Evolutionary conservation across 2,329 filamentous ascomycete species (phyloP).

Genomic region (Rhynchosporium agropyri): DNA sequence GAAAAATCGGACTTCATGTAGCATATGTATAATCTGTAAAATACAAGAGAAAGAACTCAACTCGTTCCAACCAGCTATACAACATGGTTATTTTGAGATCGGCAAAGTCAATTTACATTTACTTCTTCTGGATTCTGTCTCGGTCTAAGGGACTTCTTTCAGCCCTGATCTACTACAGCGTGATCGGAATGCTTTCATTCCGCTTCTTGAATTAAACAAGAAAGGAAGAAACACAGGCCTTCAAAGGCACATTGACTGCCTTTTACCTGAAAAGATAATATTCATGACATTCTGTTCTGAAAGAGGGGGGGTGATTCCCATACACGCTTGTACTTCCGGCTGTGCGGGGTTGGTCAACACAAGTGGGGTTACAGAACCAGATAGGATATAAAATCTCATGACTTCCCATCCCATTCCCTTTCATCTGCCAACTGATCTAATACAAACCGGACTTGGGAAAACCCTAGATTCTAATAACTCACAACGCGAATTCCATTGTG

Average conservation of each 20-base stretch:
- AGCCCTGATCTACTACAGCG: too few species aligned
- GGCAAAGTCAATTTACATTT: too few species aligned
- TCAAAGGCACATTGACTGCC: background rate
- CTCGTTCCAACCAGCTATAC: constrained; percentile 15
- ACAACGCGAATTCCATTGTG: background rate
- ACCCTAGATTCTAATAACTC: too few species aligned
- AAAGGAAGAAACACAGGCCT: background rate
- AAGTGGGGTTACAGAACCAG: background rate
- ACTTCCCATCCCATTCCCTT: background rate
- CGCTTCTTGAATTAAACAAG: background rate
- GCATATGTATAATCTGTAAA: constrained; percentile 23
- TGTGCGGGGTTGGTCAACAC: background rate
- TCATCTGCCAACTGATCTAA: background rate
- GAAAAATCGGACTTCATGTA: constrained; percentile 27
- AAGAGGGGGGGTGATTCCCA: background rate
- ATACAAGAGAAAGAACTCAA: constrained; percentile 28
- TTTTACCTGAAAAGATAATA: background rate
- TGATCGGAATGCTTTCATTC: background rate
- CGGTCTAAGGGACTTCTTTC: too few species aligned
- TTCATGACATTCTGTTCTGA: background rate
- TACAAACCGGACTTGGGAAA: background rate
- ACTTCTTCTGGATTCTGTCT: too few species aligned
- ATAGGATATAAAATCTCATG: background rate
- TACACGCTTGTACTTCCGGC: constrained; percentile 3
- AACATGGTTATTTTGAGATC: too few species aligned